Base-by-base conservation (phyloP, 1,139 yeast species). In the Meyerozyma smithsonii region DNA sequence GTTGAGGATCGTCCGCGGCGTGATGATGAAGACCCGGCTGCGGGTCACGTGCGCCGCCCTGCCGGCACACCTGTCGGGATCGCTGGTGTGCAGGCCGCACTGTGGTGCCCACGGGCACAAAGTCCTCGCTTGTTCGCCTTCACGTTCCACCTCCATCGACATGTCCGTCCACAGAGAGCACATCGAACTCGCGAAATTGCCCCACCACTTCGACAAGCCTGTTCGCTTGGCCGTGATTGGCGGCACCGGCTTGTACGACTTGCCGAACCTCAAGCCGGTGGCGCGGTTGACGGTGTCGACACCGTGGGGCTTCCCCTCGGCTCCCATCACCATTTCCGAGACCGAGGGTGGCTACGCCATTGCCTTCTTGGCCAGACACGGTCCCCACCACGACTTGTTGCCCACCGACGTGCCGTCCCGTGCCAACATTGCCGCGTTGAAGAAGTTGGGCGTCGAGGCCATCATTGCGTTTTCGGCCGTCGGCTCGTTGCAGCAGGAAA, bases 281-380 rank as follows among this genome's bases (percentile, higher is more conserved):
- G 97, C 97, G 19, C 72, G 84, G 50, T 66, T 89, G 39, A 78
- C 86, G 6, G 64, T 88, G 40, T 75, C 83, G 15, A 92, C 98
- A 8, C 99, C 99, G 18, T 92, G 98, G 97, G 99, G 98, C 6
- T 76, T 74, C 51, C 96, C 99, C 17, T 89, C 97, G 5, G 84
- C 95, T 11, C 90, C 97, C 39, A 86, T 92, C 56, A 90, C 97
- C 39, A 81, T 92, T 47, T 84, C 95, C 21, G 79, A 74, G 49
- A 85, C 95, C 35, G 65, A 66, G 1, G 59, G 72, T 38, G 96
- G 96, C 0, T 82, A 87, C 62, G 88, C 89, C 35, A 86, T 92
- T 41, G 98, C 98, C 2, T 92, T 92, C 55, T 73, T 92, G 52
- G 94, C 97, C 14, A 81, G 99, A 63, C 99, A 92, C 58, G 99